Base-by-base conservation (phyloP, 2,329 filamentous ascomycete genomes). In the Trichophyton schoenleinii region DNA sequence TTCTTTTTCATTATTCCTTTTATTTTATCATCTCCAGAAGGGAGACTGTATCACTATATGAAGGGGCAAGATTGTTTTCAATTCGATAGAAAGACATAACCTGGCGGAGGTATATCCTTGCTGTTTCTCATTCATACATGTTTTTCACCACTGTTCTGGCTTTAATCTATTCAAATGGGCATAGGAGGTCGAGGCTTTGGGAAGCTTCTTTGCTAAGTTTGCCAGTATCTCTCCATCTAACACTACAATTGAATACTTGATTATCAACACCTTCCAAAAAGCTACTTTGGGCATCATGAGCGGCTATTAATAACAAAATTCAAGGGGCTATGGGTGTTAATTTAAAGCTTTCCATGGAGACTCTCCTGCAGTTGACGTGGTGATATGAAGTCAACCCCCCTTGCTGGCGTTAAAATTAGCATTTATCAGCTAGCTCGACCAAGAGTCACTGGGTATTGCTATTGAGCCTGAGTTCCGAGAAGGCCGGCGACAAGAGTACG, bases 11-110 rank as follows among this genome's bases (percentile, higher is more conserved):
- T 36, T 34, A 18, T 53, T 13, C 31, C 49, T 7, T 31, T 34
- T n/a, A 7, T 38, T 38, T n/a, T 36, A 55, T 55, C 7, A 36
- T 55, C 31, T 55, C 28, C 28, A 55, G 52, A 55, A 55, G 28
- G 55, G 34, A 58, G 55, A 22, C 41, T 58, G 55, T 58, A 58
- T 58, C 55, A 58, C 36, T 44, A 58, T 15, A 44, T n/a, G 55
- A 41, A 58, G 41, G 55, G 55, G 22, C 55, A 28, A 52, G 55
- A 42, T 44, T 58, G 55, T 41, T 44, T 58, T 22, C 34, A 42
- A 34, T 15, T 58, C 22, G 28, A 42, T 44, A 58, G 55, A 58
- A 58, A 31, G 55, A 2, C 55, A 41, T n/a, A 9, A 28, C 4
- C 20, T 58, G 34, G 53, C 22, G 34, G 55, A 25, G 36, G 18